These are phyloP conservation scores for Protomyces inouyei DNA, from an alignment of 1,139 yeast genomes.

Conservation along the genomic window DNA sequence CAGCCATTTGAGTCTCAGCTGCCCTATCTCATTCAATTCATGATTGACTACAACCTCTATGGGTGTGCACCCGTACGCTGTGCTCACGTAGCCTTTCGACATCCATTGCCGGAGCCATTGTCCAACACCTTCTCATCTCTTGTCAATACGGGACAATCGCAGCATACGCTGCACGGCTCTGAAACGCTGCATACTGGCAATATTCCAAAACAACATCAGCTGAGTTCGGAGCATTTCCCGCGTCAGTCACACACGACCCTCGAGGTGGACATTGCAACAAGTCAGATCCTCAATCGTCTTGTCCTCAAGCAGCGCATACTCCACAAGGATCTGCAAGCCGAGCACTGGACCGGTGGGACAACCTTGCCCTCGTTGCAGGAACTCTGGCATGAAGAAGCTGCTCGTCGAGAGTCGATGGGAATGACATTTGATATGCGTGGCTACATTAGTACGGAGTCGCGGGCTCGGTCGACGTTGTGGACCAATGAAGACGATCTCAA, in stretches of 20 bases:
- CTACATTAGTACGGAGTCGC: background rate
- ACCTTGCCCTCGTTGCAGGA: conserved; percentile 51
- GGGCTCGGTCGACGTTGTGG: conserved; percentile 23
- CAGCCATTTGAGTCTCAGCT: conserved; percentile 76
- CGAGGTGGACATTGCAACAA: conserved; percentile 65
- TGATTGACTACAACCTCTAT: conserved; percentile 74
- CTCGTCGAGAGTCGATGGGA: conserved; percentile 46
- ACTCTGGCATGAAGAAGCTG: conserved; percentile 57
- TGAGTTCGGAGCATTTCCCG: conserved; percentile 37
- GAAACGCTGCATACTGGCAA: conserved; percentile 7
- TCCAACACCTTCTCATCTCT: background rate
- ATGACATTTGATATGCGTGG: background rate
- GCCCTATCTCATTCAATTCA: conserved; percentile 69
- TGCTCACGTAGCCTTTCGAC: conserved; percentile 31
- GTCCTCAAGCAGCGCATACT: conserved; percentile 46
- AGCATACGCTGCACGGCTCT: conserved; percentile 15
- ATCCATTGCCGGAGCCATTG: conserved; percentile 29
- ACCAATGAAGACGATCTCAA: conserved; percentile 14
- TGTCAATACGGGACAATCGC: conserved; percentile 7
- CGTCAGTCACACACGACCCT: conserved; percentile 59
- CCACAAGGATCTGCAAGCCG: conserved; percentile 49
- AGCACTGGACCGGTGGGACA: conserved; percentile 34
- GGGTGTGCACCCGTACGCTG: conserved; percentile 74
- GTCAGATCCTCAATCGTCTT: conserved; percentile 53
- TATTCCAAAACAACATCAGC: conserved; percentile 26